Base-by-base conservation (phyloP, 2,329 filamentous ascomycete species). In the Davidsoniella australis region DNA sequence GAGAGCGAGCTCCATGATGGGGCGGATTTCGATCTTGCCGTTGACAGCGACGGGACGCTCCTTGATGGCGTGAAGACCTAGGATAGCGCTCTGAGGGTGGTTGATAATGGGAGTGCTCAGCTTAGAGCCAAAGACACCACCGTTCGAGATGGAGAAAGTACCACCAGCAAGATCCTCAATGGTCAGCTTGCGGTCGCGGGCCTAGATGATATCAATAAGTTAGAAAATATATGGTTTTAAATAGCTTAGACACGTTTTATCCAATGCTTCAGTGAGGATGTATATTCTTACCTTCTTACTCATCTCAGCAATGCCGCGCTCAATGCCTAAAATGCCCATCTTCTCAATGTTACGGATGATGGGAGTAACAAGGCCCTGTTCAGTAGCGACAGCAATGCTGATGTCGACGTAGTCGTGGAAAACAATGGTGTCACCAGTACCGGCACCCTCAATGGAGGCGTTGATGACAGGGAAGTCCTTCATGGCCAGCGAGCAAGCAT, bases 101-200 rank as follows among this genome's bases (percentile, higher is more conserved):
- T 98, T 98, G 72, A 98, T 96, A 63, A 98, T 96, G 8, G 91
- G 91, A 0, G 91, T 98, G 46, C 91, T 91, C 84, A 94, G 93
- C 53, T 96, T 72, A 12, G 89, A 95, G 52, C 91, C 91, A 60
- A 98, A 98, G 47, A 98, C 89, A 57, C 91, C 91, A 52, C 91
- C 83, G 64, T 95, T 96, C 72, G 84, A 91, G 70, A 95, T 95
- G 54, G 91, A 96, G 66, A 95, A 98, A 36, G 89, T 95, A 56
- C 91, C 91, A 53, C 91, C 91, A 53, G 91, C 91, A 87, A 98
- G 95, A 63, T 98, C 91, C 69, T 98, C 91, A 59, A 98, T 95
- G 2, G 91, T 96, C 56, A 98, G 76, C 70, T 96, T 96, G 65
- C 83, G 82, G 62, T 95, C 88, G 55, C 91, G 85, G 55, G 91